Evolutionary conservation across 2,329 filamentous ascomycete species (phyloP), one percentile per base, ranked within the genome.

Genomic region (Furcasterigmium furcatum): DNA sequence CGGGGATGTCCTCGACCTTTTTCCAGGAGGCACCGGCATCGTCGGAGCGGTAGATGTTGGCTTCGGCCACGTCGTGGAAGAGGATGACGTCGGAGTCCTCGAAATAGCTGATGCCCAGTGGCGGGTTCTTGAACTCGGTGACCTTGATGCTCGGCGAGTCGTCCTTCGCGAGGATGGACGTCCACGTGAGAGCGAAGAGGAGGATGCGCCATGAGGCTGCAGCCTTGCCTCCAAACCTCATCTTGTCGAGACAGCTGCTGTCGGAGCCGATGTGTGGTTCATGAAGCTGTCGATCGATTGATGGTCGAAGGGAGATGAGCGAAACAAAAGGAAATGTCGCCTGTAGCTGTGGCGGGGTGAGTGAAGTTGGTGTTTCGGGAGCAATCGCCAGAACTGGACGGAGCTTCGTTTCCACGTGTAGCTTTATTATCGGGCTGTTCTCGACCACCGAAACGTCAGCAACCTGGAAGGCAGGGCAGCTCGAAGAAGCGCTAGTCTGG

Each of bases 71-170:
- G 62, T 95, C 87, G 57, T 86, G 83, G 60, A 90, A 84, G 38
- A 97, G 68, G 48, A 95, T 74, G 43, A 87, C 80, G 63, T 96
- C 85, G 54, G 88, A 91, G 64, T 92, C 88, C 59, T 94, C 85
- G 61, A 99, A 97, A 69, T 96, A 99, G 68, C 87, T 87, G 53
- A 96, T 72, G 61, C 84, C 83, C 44, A 70, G 62, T 1, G 90
- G 88, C 44, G 75, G 67, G 57, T 83, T 74, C 38, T 86, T 72
- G 68, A 96, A 88, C 39, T 77, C 67, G 44, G 73, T 87, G 48
- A 74, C 70, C 50, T 77, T 73, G 57, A 96, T 76, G 46, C 75
- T 74, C 20, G 91, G 91, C 14, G 29, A 34, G 41, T 74, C 73
- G 58, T 84, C 78, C 63, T 85, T 85, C 45, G 82, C 71, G 52